Conservation (phyloP, 177 flowering plant genomes). For the Tripterygium wilfordii region DNA sequence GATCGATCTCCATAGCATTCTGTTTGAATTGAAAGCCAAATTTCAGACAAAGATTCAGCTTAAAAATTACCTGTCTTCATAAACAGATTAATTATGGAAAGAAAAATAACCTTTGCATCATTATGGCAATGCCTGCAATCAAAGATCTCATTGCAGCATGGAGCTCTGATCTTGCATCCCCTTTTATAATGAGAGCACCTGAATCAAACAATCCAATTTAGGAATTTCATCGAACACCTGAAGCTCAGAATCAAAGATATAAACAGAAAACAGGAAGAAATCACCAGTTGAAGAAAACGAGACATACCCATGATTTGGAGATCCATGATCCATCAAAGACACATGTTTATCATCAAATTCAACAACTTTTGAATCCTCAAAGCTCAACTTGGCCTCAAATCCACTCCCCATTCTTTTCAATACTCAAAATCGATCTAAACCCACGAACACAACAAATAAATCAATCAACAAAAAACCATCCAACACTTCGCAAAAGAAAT, state of each 20-base stretch:
- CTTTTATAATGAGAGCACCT: slow-evolving; percentile 78
- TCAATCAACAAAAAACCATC: too few species aligned
- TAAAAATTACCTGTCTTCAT: neutral
- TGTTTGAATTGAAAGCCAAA: too few species aligned
- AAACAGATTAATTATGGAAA: too few species aligned
- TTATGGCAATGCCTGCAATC: slow-evolving; percentile 97
- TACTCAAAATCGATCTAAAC: neutral
- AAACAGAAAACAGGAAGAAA: neutral
- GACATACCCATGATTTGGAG: slow-evolving; percentile 16
- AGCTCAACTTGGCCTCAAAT: neutral
- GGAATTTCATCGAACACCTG: too few species aligned
- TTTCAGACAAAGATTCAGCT: slow-evolving; percentile 1
- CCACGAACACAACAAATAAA: neutral
- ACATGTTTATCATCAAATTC: neutral
- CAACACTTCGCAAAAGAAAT: too few species aligned
- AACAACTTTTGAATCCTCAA: neutral
- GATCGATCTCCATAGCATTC: slow-evolving; percentile 54
- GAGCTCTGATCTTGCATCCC: slow-evolving; percentile 82
- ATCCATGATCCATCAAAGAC: slow-evolving; percentile 7
- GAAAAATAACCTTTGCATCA: slow-evolving; percentile 91
- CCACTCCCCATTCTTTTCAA: neutral
- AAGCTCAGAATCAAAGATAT: neutral
- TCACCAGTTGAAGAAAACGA: neutral
- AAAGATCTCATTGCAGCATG: slow-evolving; percentile 78
- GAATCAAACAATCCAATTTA: neutral